Percentiles rank a stretch among this genome's conserved stretches.
Evolutionary conservation across 2,329 filamentous ascomycete species (phyloP).

Genomic region (Penicillium olsonii): DNA sequence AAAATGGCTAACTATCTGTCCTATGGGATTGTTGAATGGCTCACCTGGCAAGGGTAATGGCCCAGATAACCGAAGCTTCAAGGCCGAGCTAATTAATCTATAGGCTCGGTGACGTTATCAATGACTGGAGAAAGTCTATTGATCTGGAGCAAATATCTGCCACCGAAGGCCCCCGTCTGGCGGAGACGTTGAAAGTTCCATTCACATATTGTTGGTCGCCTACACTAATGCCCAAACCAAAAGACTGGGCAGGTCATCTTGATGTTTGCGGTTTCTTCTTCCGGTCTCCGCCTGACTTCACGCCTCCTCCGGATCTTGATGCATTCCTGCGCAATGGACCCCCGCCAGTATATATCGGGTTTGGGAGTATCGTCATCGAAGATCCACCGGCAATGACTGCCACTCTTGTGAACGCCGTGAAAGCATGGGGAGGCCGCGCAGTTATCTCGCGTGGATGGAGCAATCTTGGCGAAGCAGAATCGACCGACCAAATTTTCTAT

Average conservation of each 20-base stretch:
- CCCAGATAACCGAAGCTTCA: background rate
- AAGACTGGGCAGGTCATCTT: slow-evolving; percentile 34
- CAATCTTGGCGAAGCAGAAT: slow-evolving; percentile 40
- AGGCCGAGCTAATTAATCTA: background rate
- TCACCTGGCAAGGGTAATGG: slow-evolving; percentile 49
- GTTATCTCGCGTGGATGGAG: slow-evolving; percentile 58
- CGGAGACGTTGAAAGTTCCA: slow-evolving; percentile 35
- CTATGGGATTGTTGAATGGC: slow-evolving; percentile 46
- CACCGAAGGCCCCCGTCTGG: slow-evolving; percentile 35
- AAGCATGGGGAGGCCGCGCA: slow-evolving; percentile 50
- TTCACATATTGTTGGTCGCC: slow-evolving; percentile 46
- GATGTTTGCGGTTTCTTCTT: slow-evolving; percentile 49
- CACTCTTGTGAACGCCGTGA: slow-evolving; percentile 49
- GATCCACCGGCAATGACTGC: slow-evolving; percentile 47
- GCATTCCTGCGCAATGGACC: slow-evolving; percentile 49
- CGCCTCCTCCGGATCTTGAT: slow-evolving; percentile 39
- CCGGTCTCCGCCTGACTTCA: slow-evolving; percentile 31
- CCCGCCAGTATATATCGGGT: slow-evolving; percentile 56
- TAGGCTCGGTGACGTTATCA: slow-evolving; percentile 45
- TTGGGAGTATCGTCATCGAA: slow-evolving; percentile 57
- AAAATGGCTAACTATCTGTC: slow-evolving; percentile 43
- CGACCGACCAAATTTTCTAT: slow-evolving; percentile 44
- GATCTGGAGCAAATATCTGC: slow-evolving; percentile 38
- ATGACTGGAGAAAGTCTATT: slow-evolving; percentile 38
- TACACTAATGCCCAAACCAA: slow-evolving; percentile 36